Percentiles rank a stretch among this genome's conserved stretches.
Evolutionary conservation across 345 rosid species (phyloP).

Genomic region (Hibiscus trionum): DNA sequence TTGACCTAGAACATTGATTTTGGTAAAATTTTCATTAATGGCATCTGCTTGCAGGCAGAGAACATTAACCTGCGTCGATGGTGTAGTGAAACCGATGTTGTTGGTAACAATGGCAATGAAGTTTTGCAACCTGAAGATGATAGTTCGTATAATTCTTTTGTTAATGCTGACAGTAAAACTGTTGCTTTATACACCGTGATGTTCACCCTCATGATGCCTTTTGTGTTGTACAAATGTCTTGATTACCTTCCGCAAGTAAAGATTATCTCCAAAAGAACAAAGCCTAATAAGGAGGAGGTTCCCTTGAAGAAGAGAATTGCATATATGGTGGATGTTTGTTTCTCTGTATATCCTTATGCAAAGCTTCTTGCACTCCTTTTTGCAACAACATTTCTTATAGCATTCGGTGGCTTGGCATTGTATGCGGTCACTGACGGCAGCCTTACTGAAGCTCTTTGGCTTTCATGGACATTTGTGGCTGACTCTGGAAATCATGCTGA

Average conservation of each 20-base stretch:
- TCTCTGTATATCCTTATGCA: constrained; percentile 82
- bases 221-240: constrained; percentile 62
- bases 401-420: constrained; percentile 77
- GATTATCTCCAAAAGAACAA: constrained; percentile 38
- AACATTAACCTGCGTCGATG: constrained; percentile 33
- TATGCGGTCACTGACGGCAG: constrained; percentile 76
- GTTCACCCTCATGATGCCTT: constrained; percentile 48
- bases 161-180: constrained; percentile 45
- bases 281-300: constrained; percentile 56
- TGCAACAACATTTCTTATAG: constrained; percentile 73
- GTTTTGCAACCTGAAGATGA: constrained; percentile 26
- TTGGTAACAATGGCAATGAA: constrained; percentile 19
- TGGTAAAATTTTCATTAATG: not conserved
- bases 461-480: constrained; percentile 87
- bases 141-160: constrained; percentile 21
- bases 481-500: constrained; percentile 91
- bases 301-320: constrained; percentile 87
- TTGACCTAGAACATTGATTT: not conserved
- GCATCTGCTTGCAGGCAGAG: constrained; percentile 55
- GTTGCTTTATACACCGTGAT: constrained; percentile 53
- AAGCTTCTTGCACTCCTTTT: constrained; percentile 85
- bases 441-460: constrained; percentile 85
- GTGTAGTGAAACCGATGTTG: constrained; percentile 31
- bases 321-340: constrained; percentile 78
- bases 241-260: constrained; percentile 57